phyloP scores from a whole-genome alignment of 1,139 yeast genomes.

The Taphrina confusa region DNA sequence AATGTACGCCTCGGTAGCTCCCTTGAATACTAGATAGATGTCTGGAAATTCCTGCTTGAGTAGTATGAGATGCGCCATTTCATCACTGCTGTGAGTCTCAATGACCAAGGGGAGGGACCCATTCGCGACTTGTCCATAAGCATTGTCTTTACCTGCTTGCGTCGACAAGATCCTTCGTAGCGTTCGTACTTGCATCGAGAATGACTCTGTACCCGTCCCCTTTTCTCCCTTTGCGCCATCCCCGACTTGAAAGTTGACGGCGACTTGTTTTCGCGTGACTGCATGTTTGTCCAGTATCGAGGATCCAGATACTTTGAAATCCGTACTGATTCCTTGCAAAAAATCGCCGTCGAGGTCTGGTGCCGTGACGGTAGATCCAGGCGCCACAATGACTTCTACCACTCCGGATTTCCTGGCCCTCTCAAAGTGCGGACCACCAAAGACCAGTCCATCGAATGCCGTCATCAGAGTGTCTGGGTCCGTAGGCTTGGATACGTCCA shows the following conservation, averaged over 20 bases:
- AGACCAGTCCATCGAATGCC: slow-evolving; percentile 9
- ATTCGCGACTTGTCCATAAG: slow-evolving; percentile 5
- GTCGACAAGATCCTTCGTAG: background rate
- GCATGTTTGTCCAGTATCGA: slow-evolving; percentile 7
- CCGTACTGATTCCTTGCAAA: slow-evolving; percentile 18
- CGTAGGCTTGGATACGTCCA: slow-evolving; percentile 12
- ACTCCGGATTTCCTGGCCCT: slow-evolving; percentile 19
- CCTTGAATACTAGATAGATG: slow-evolving; percentile 13
- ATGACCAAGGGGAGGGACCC: slow-evolving; percentile 12
- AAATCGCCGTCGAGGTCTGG: slow-evolving; percentile 8
- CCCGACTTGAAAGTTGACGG: slow-evolving; percentile 13
- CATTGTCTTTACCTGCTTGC: slow-evolving; percentile 6
- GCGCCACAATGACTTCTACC: slow-evolving; percentile 1
- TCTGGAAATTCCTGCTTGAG: slow-evolving; percentile 10
- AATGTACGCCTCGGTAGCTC: slow-evolving; percentile 19
- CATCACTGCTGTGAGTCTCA: slow-evolving; percentile 11
- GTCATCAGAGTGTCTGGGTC: slow-evolving; percentile 9
- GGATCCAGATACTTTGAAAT: background rate
- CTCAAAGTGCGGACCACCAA: slow-evolving; percentile 19
- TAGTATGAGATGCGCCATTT: slow-evolving; percentile 17
- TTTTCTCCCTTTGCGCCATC: slow-evolving; percentile 8
- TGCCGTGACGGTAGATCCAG: background rate
- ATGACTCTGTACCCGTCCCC: slow-evolving; percentile 9
- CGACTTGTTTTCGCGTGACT: slow-evolving; percentile 9
- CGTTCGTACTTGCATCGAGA: slow-evolving; percentile 12